phyloP scores from a whole-genome alignment of 306 rosid genomes.

The Rosa rugosa region DNA sequence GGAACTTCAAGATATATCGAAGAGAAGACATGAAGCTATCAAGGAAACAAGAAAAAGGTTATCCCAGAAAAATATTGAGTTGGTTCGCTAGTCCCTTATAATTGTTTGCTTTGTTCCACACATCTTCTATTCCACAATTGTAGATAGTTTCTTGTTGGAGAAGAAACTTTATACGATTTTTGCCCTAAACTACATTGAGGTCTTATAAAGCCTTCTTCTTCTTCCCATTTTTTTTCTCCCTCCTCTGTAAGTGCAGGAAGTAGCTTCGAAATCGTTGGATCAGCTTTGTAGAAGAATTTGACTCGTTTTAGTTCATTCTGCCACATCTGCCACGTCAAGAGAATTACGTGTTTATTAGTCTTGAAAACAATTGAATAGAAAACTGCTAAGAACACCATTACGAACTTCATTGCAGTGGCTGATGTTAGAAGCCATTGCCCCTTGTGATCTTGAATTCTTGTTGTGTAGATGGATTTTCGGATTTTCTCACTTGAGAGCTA shows the following conservation, averaged over 20 bases:
- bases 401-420: neutral
- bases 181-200: neutral
- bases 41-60: constrained; percentile 41
- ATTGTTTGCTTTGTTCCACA: too few relatives aligned
- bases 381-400: neutral
- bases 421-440: neutral
- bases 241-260: neutral
- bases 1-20: constrained; percentile 39
- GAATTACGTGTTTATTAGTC: neutral
- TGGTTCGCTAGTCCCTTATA: constrained; percentile 15
- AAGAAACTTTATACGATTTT: neutral
- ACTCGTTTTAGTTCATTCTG: neutral
- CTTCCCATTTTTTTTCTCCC: neutral
- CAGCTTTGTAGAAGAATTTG: neutral
- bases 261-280: neutral
- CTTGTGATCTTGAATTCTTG: neutral
- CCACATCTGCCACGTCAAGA: neutral
- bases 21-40: constrained; percentile 39
- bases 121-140: neutral
- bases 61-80: constrained; percentile 33
- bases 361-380: neutral
- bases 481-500: neutral
- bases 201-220: neutral
- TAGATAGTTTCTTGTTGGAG: constrained; percentile 7
- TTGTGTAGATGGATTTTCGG: neutral